These are phyloP conservation scores for Penstemon newberryi DNA, from an alignment of 257 asterid genomes.

Conservation along the genomic window DNA sequence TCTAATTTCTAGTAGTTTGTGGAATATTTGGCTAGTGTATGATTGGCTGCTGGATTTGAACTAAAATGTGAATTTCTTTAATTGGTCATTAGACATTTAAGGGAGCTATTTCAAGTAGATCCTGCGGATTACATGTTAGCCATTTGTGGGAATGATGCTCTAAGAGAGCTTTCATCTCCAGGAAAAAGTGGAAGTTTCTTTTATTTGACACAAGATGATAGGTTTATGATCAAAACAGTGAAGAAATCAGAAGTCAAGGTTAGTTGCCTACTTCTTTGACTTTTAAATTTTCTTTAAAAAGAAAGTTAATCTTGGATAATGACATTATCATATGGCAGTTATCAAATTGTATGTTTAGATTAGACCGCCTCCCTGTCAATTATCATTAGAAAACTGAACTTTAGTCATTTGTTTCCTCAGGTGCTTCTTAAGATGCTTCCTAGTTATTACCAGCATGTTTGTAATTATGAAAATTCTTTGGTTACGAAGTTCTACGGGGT, in stretches of 20 bases:
- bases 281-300: constrained; percentile 2
- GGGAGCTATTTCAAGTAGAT: constrained; percentile 90
- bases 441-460: constrained; percentile 73
- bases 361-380: neutral
- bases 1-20: constrained; percentile 14
- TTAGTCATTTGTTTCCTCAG: constrained; percentile 41
- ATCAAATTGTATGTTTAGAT: neutral
- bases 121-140: constrained; percentile 98
- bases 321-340: constrained; percentile 2
- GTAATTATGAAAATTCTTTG: constrained; percentile 80
- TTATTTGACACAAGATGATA: constrained; percentile 92
- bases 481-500: constrained; percentile 93
- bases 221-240: constrained; percentile 98
- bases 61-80: constrained; percentile 29
- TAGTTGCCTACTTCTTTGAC: constrained; percentile 43
- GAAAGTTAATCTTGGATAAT: constrained; percentile 13
- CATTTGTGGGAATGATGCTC: constrained; percentile 88
- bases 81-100: constrained; percentile 59
- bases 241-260: constrained; percentile 99
- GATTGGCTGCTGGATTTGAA: constrained; percentile 7
- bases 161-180: constrained; percentile 95
- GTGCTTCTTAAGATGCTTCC: constrained; percentile 96
- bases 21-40: neutral
- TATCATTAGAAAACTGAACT: constrained; percentile 22
- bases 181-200: constrained; percentile 99